Base-by-base conservation (phyloP, 192 early-diverging fungal species). In the Cladochytrium replicatum region DNA sequence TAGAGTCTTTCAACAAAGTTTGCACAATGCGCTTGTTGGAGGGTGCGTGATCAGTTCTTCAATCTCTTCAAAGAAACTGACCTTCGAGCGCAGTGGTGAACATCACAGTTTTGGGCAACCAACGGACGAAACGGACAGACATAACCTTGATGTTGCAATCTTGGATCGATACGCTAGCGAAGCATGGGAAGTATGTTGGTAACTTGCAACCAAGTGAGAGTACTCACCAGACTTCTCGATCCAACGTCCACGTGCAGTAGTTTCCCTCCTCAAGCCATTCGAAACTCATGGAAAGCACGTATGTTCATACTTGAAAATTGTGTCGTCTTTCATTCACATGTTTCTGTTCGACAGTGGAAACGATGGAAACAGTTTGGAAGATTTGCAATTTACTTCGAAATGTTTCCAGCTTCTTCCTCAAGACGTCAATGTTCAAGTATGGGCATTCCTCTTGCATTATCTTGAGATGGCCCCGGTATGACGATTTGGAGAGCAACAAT, bases 371-470 rank as follows among this genome's bases (percentile, higher is more conserved):
- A n/a, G n/a, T n/a, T n/a, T n/a, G n/a, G n/a, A n/a, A n/a, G n/a
- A n/a, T n/a, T n/a, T n/a, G n/a, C n/a, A n/a, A n/a, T n/a, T n/a
- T n/a, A 94, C 93, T 6, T 91, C 87, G 57, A 89, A 92, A 58
- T 92, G 94, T 6, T 98, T 98, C 61, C 94, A 98, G 63, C 96
- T 98, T 58, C 58, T 98, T 40, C 60, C 96, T 22, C 91, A 93
- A 61, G 89, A 98, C 57, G 72, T 85, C n/a, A 87, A 87, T 44
- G 83, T 89, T 17, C 94, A 98, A 70, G 87, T 94, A 5, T 98
- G 94, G 94, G 86, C 88, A 1, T 85, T 98, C 34, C 63, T 98
- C 44, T 60, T 98, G 44, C 89, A 94, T 66, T 98, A 98, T 53
- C 64, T 95, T 43, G 77, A 86, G 19, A 72, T 90, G 70, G 87